Base-by-base conservation (phyloP, 2,329 filamentous ascomycete species). In the Thielaviopsis euricoi region DNA sequence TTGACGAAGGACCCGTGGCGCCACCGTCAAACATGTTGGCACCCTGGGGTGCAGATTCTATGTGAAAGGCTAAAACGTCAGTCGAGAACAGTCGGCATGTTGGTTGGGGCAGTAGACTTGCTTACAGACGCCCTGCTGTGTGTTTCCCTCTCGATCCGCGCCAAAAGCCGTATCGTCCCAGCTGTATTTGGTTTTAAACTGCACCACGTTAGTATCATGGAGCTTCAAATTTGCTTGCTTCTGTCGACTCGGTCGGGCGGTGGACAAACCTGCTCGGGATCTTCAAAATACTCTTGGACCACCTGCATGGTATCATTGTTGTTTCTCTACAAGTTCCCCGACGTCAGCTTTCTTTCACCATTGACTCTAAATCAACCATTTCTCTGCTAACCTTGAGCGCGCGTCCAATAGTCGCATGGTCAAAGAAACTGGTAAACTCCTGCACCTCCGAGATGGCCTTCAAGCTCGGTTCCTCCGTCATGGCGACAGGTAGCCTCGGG, bases 111-210 rank as follows among this genome's bases (percentile, higher is more conserved):
- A 23, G 17, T 53, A 53, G 52, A 33, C 19, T 13, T 37, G 37
- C 37, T 58, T 58, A 53, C 25, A 51, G 17, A 51, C 55, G 12
- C 52, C 55, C 49, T 29, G 55, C 19, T 57, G 55, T 26, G 55
- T 40, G 29, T 66, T 67, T 37, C 77, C 78, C 55, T 83, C 77
- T 56, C 78, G 72, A 62, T 76, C 76, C 46, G 73, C 73, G 4
- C 67, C 66, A 61, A 81, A 83, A 50, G 73, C 71, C 29, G 66
- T 68, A 56, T 83, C 79, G 60, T 81, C 74, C 79, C 79, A 83
- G 26, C 67, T 68, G 62, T 80, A 79, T 65, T 76, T 72, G 56
- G 67, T 66, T 50, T 67, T 70, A 60, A 78, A 77, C 74, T 76
- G 60, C 26, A 57, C 21, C n/a, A 3, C 6, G 43, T 48, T 48